These are phyloP conservation scores for Xylaria bambusicola DNA, from an alignment of 495 filamentous ascomycete genomes.

Conservation along the genomic window DNA sequence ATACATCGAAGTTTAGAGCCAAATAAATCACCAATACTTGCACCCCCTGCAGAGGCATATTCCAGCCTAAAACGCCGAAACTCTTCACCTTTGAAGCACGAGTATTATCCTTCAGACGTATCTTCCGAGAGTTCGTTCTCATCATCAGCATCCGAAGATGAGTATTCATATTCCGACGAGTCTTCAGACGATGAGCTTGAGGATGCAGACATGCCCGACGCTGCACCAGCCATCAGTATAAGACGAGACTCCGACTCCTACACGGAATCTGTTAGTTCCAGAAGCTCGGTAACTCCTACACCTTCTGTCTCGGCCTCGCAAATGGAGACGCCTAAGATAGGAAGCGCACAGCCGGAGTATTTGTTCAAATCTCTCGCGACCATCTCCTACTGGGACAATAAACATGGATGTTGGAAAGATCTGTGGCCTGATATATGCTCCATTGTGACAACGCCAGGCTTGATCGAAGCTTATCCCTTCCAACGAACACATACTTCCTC, in stretches of 20 bases:
- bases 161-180: conserved; percentile 45
- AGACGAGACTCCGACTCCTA: conserved; percentile 29
- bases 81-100: conserved; percentile 95
- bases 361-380: conserved; percentile 67
- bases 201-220: conserved; percentile 52
- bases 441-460: conserved; percentile 78
- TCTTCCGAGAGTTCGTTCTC: conserved; percentile 55
- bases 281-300: conserved; percentile 54
- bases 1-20: conserved; percentile 48
- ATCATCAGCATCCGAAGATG: conserved; percentile 39
- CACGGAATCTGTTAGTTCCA: conserved; percentile 38
- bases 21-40: conserved; percentile 46
- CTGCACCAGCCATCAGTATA: conserved; percentile 51
- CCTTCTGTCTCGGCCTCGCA: conserved; percentile 80
- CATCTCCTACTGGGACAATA: conserved; percentile 83
- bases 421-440: conserved; percentile 74
- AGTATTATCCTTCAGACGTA: conserved; percentile 89
- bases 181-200: conserved; percentile 56
- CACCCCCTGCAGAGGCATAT: conserved; percentile 51
- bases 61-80: conserved; percentile 63
- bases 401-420: conserved; percentile 75
- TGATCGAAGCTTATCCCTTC: conserved; percentile 80
- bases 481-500: conserved; percentile 45
- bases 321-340: conserved; percentile 53
- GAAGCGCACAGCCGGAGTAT: conserved; percentile 49